Conservation (phyloP, 306 rosid species). For the Arachis hypogaea region DNA sequence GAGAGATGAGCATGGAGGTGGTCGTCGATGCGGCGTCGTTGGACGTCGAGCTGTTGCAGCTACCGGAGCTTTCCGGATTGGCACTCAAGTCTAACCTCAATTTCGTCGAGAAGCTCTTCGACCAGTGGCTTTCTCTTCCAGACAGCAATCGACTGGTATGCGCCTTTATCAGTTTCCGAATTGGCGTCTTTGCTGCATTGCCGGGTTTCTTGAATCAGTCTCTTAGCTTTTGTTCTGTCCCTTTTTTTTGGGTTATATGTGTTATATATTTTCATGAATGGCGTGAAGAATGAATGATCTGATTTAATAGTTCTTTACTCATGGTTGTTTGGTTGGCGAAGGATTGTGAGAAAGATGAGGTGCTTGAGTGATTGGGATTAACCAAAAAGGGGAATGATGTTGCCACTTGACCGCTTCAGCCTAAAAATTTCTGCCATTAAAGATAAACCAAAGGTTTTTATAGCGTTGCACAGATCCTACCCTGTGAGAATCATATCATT, state of each 20-base stretch:
- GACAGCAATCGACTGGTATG: conserved; percentile 84
- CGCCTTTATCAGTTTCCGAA: conserved; percentile 26
- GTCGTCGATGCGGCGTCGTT: conserved; percentile 76
- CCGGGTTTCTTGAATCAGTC: conserved; percentile 1
- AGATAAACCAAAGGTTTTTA: not conserved
- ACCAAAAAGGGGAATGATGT: conserved; percentile 13
- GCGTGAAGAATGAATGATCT: conserved; percentile 26
- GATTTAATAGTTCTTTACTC: conserved; percentile 11
- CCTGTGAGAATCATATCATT: conserved; percentile 26
- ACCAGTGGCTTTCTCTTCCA: conserved; percentile 93
- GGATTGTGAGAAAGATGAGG: conserved; percentile 27
- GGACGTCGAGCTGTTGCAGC: conserved; percentile 92
- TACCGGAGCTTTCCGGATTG: conserved; percentile 76
- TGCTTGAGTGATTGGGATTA: not conserved
- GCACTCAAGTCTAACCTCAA: conserved; percentile 76
- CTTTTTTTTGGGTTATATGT: not conserved
- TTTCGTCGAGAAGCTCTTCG: conserved; percentile 78
- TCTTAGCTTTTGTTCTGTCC: conserved; percentile 25
- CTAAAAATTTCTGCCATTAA: conserved; percentile 2
- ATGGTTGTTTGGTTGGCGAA: conserved; percentile 11
- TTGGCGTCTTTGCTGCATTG: conserved; percentile 24
- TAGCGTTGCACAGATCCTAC: not conserved
- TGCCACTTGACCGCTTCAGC: conserved; percentile 15
- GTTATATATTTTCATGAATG: not conserved
- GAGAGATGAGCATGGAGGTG: conserved; percentile 88